These are phyloP conservation scores for Mimosa bimucronata DNA, from an alignment of 306 rosid species.

Conservation along the genomic window DNA sequence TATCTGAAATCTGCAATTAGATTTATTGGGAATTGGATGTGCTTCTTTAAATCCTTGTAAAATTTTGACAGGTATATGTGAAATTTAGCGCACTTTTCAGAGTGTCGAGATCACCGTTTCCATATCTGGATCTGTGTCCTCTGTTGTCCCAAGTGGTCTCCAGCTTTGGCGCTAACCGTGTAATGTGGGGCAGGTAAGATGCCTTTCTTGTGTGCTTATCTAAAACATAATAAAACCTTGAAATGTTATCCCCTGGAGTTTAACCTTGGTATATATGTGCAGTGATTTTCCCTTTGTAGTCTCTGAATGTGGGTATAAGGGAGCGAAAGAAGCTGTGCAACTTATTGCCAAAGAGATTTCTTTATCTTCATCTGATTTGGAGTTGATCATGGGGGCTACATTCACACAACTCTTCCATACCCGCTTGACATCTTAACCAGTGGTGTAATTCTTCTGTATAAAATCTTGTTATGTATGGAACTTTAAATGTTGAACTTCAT, in stretches of 20 bases:
- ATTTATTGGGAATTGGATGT: background rate
- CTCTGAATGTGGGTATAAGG: slow-evolving; percentile 81
- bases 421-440: slow-evolving; percentile 35
- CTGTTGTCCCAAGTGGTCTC: slow-evolving; percentile 63
- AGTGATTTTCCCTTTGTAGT: slow-evolving; percentile 88
- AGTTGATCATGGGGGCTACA: slow-evolving; percentile 83
- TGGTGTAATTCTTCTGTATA: background rate
- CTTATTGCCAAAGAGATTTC: slow-evolving; percentile 50
- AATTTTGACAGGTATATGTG: slow-evolving; percentile 66
- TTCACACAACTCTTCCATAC: slow-evolving; percentile 57
- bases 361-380: slow-evolving; percentile 63
- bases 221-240: background rate
- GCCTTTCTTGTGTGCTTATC: slow-evolving; percentile 5
- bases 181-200: slow-evolving; percentile 87
- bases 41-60: background rate
- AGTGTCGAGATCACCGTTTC: slow-evolving; percentile 74
- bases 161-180: slow-evolving; percentile 76
- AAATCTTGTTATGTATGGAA: background rate
- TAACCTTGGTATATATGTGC: slow-evolving; percentile 33
- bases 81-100: slow-evolving; percentile 90
- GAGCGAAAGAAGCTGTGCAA: slow-evolving; percentile 67
- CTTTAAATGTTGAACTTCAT: background rate
- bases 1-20: background rate
- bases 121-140: slow-evolving; percentile 65
- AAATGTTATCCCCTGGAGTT: background rate